Conservation (phyloP, 1,284 basidiomycete genomes). For the Sporisorium exsertum region DNA sequence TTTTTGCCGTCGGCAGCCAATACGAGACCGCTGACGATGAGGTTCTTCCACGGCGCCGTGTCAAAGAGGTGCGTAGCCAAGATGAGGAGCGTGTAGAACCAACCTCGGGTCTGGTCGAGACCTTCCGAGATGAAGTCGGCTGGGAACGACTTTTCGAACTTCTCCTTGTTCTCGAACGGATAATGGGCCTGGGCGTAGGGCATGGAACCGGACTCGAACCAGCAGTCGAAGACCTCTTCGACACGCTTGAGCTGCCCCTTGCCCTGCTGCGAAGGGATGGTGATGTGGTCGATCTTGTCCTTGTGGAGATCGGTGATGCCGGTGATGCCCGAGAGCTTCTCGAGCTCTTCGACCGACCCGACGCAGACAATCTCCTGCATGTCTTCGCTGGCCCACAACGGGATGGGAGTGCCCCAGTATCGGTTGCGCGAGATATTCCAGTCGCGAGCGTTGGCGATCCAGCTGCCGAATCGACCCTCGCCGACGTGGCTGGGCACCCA, state of each 20-base stretch:
- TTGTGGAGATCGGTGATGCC: constrained; percentile 93
- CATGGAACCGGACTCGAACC: constrained; percentile 99
- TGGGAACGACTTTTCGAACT: constrained; percentile 83
- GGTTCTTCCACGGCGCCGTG: constrained; percentile 96
- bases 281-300: constrained; percentile 94
- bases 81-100: constrained; percentile 99
- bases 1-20: constrained; percentile 99
- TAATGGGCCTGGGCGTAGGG: constrained; percentile 98
- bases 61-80: constrained; percentile 94
- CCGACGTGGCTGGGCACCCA: constrained; percentile 95
- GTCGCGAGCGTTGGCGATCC: constrained; percentile 96
- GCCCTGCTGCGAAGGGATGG: constrained; percentile 90
- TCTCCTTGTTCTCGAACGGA: constrained; percentile 95
- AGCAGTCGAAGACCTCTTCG: constrained; percentile 99
- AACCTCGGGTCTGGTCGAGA: constrained; percentile 79
- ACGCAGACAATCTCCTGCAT: constrained; percentile 91
- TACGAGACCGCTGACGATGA: constrained; percentile 95
- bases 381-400: constrained; percentile 95
- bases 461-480: constrained; percentile 94
- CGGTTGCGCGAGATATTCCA: constrained; percentile 99
- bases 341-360: constrained; percentile 88
- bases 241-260: constrained; percentile 88
- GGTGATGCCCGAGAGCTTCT: constrained; percentile 84
- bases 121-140: constrained; percentile 99
- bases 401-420: constrained; percentile 99